Base-by-base conservation (phyloP, 306 rosid genomes). In the Canavalia ensiformis region DNA sequence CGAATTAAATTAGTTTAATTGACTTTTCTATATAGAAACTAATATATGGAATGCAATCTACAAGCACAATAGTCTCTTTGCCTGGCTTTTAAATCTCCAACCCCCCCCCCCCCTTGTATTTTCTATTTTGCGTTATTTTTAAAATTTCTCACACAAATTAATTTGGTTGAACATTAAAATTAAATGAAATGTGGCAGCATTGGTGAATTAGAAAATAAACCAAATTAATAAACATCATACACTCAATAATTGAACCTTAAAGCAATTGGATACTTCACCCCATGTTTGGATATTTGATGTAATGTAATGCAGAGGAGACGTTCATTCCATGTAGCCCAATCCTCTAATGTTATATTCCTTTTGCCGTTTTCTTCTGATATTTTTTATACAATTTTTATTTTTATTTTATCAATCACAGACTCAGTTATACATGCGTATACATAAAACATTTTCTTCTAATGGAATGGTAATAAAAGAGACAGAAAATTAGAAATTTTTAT, bases 241-340 rank as follows among this genome's bases (percentile, higher is more conserved):
- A 11, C 41, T 37, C 4, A 65, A 64, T 12, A 51, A 12, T 8
- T 45, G 70, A 76, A 47, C 51, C 45, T 51, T 50, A 49, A 65
- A 77, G 13, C 30, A 29, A 62, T 39, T 49, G 54, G 52, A 62
- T 51, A 30, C 8, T 63, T 63, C 58, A 57, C 46, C 66, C 52
- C 51, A 54, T 41, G 52, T 67, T 44, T 68, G 37, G 81, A 54
- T n/a, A 64, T 9, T 35, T 70, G 18, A 29, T 75, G 46, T 34
- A 39, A 77, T 63, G 34, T 54, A 29, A 79, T 57, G 81, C 31
- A 9, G n/a, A 64, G 68, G 58, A 37, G 28, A 54, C 18, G 2
- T 33, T 39, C 60, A 8, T 66, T 67, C 56, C 74, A 62, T 74
- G 69, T 69, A 54, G 71, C 57, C 67, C 3, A 31, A 4, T 72